phyloP scores from a whole-genome alignment of 2,329 filamentous ascomycete genomes.

The Plenodomus tracheiphilus region DNA sequence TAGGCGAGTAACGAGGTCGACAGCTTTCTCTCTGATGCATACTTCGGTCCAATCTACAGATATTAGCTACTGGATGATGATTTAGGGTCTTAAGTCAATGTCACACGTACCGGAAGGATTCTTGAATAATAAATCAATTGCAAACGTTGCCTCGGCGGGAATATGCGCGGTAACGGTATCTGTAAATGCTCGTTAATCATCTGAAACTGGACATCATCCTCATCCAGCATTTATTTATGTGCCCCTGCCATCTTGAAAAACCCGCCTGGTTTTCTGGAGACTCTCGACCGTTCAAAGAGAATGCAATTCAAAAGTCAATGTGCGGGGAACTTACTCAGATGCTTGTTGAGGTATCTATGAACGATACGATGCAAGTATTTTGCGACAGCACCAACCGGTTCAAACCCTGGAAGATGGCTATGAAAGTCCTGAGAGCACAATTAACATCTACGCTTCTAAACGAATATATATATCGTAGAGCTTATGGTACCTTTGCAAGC shows the following conservation, averaged over 20 bases:
- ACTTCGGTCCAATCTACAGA: constrained; percentile 3
- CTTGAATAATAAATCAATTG: background rate
- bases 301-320: no score
- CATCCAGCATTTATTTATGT: background rate
- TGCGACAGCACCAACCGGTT: background rate
- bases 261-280: no score
- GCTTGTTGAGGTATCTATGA: background rate
- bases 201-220: no score
- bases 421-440: background rate
- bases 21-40: background rate
- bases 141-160: background rate
- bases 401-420: background rate
- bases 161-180: constrained; percentile 1
- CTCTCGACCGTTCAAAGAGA: no score
- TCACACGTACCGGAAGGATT: background rate
- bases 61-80: background rate
- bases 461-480: background rate
- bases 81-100: background rate
- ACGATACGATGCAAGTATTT: background rate
- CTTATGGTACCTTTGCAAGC: background rate
- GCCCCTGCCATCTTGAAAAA: no score
- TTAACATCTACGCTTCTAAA: no score
- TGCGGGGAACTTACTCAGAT: background rate
- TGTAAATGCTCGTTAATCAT: background rate
- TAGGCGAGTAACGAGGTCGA: background rate